Evolutionary conservation across 2,329 filamentous ascomycete species (phyloP).

Genomic region (Dactylellina sp.): DNA sequence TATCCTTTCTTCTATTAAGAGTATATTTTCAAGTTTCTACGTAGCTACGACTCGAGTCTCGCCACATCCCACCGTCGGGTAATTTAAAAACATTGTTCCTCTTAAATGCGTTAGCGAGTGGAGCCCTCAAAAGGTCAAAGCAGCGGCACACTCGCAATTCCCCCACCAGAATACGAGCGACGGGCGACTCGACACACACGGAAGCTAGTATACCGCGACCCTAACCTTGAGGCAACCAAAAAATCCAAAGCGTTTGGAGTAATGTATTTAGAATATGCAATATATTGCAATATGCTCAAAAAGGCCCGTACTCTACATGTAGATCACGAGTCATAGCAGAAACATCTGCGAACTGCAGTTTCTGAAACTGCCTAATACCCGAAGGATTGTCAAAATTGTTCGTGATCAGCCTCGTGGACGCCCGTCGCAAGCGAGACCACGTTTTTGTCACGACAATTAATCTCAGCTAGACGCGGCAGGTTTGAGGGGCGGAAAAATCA

Average conservation of each 20-base stretch:
- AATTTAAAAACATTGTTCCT: constrained; percentile 22
- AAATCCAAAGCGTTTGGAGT: constrained; percentile 1
- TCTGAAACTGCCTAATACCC: constrained; percentile 41
- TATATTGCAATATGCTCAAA: no score
- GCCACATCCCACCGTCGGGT: constrained; percentile 18
- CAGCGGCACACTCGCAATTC: constrained; percentile 31
- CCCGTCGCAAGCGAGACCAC: constrained; percentile 49
- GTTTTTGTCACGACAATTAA: constrained; percentile 53
- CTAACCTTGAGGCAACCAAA: constrained; percentile 1
- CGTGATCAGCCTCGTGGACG: constrained; percentile 4
- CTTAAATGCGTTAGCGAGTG: constrained; percentile 40
- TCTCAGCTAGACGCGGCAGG: no score
- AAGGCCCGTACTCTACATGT: background rate
- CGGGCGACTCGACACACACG: background rate
- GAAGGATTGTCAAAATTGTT: constrained; percentile 11
- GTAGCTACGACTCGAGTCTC: constrained; percentile 12
- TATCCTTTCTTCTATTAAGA: no score
- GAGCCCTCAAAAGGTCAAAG: constrained; percentile 22
- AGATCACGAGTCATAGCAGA: constrained; percentile 7
- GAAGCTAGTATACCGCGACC: constrained; percentile 12
- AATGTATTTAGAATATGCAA: constrained; percentile 1
- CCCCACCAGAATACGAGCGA: constrained; percentile 5
- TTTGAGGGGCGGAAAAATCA: background rate
- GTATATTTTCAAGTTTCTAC: no score
- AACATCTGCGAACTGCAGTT: constrained; percentile 1